These are phyloP conservation scores for Ogataea paradorogensis DNA, from an alignment of 805 yeast genomes.

Conservation along the genomic window DNA sequence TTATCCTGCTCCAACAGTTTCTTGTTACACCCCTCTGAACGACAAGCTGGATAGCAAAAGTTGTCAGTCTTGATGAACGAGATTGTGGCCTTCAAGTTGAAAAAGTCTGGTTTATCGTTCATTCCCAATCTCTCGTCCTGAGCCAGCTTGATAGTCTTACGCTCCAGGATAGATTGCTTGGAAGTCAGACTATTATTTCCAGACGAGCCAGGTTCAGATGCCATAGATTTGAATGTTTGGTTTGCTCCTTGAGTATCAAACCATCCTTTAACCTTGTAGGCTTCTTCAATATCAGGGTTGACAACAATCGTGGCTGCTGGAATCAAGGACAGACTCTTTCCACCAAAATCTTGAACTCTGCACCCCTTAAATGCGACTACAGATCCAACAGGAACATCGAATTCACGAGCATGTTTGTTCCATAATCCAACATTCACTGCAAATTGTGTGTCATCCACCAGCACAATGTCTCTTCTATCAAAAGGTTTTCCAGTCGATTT, in stretches of 20 bases:
- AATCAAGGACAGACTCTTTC: constrained; percentile 77
- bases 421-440: constrained; percentile 82
- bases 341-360: constrained; percentile 83
- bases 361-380: constrained; percentile 93
- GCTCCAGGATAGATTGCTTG: constrained; percentile 45
- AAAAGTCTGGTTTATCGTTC: constrained; percentile 77
- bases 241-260: constrained; percentile 74
- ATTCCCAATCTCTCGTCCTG: constrained; percentile 67
- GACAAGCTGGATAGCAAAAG: constrained; percentile 89
- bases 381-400: constrained; percentile 67
- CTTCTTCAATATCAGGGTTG: constrained; percentile 88
- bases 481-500: constrained; percentile 86
- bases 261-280: constrained; percentile 92
- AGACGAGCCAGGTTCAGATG: constrained; percentile 44
- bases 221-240: constrained; percentile 60
- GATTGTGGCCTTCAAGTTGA: constrained; percentile 70
- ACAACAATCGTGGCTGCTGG: constrained; percentile 71
- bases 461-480: constrained; percentile 82
- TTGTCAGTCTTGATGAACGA: constrained; percentile 69
- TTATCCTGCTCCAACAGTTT: constrained; percentile 74
- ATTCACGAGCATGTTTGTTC: constrained; percentile 84
- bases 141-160: constrained; percentile 66
- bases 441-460: constrained; percentile 82
- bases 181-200: constrained; percentile 33
- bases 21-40: constrained; percentile 70